Conservation (phyloP, 352 stramenopile genomes). For the Elongisporangium undulatum region DNA sequence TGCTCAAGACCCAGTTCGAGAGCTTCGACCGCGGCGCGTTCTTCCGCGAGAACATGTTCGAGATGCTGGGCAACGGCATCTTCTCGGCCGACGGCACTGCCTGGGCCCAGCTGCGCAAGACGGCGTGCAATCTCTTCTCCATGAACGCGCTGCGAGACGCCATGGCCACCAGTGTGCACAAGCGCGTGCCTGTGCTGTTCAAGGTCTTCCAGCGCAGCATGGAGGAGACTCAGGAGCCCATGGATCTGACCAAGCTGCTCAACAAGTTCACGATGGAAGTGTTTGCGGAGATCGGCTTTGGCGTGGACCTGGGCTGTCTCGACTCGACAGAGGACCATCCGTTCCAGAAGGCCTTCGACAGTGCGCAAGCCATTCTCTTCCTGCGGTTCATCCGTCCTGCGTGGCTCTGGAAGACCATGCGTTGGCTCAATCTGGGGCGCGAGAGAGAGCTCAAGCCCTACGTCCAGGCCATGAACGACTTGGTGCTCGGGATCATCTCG, state of each 20-base stretch:
- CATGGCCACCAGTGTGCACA: constrained; percentile 32
- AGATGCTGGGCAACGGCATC: constrained; percentile 40
- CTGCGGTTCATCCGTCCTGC: constrained; percentile 38
- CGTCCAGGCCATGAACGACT: constrained; percentile 30
- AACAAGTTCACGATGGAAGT: constrained; percentile 19
- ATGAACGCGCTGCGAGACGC: constrained; percentile 26
- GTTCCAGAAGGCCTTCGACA: neutral
- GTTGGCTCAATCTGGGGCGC: constrained; percentile 22
- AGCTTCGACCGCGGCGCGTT: constrained; percentile 54
- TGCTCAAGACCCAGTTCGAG: constrained; percentile 68
- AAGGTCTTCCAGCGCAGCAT: neutral
- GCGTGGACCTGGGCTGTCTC: constrained; percentile 10
- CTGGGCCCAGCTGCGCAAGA: constrained; percentile 34
- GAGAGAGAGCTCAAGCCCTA: constrained; percentile 24
- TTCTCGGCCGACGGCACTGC: constrained; percentile 34
- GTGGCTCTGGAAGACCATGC: constrained; percentile 42
- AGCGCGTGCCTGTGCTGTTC: neutral
- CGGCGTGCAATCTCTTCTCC: constrained; percentile 33
- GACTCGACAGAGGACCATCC: constrained; percentile 9
- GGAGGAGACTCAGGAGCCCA: neutral
- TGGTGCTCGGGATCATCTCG: constrained; percentile 32
- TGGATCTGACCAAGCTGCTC: constrained; percentile 10
- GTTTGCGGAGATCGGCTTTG: constrained; percentile 31
- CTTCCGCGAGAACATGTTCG: too few relatives aligned
- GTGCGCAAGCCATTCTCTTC: constrained; percentile 22